A percentile compares a stretch with the other conserved stretches of the same genome.
Conservation (phyloP, 1,284 basidiomycete species). For the Coniophora puteana region DNA sequence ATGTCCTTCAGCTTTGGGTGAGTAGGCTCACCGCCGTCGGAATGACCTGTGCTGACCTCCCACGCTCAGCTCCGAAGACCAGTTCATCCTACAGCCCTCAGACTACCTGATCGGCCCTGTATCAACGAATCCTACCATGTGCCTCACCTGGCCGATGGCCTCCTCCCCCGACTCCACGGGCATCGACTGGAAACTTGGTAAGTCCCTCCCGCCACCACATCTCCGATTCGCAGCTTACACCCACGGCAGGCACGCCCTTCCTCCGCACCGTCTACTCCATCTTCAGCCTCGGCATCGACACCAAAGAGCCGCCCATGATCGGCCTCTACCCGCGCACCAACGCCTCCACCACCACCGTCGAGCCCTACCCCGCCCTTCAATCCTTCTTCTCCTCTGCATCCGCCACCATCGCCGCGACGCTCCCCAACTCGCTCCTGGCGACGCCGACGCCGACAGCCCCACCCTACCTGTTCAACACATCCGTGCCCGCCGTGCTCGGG, state of each 20-base stretch:
- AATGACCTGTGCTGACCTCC: neutral
- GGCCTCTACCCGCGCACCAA: conserved; percentile 64
- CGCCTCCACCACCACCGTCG: conserved; percentile 34
- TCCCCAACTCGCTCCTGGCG: conserved; percentile 74
- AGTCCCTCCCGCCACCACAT: neutral
- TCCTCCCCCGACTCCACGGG: conserved; percentile 66
- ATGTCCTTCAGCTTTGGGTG: conserved; percentile 78
- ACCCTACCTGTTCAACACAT: conserved; percentile 69
- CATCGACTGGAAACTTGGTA: conserved; percentile 84
- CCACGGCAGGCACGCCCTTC: conserved; percentile 62
- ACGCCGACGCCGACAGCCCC: conserved; percentile 66
- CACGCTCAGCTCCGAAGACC: conserved; percentile 18
- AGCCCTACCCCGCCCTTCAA: conserved; percentile 40
- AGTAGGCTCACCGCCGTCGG: conserved; percentile 13
- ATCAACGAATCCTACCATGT: conserved; percentile 61
- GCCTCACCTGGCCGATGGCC: conserved; percentile 81
- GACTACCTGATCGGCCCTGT: conserved; percentile 83
- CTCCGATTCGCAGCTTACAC: too few species aligned
- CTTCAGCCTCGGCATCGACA: conserved; percentile 66
- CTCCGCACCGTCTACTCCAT: conserved; percentile 80
- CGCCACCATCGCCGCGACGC: conserved; percentile 61
- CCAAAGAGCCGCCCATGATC: conserved; percentile 68
- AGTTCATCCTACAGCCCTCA: conserved; percentile 57
- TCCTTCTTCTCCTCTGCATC: conserved; percentile 61
- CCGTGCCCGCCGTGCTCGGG: conserved; percentile 50